Percentiles rank a stretch among this genome's conserved stretches.
Conservation (phyloP, 1,139 yeast genomes). For the Starmera stellimalicola region DNA sequence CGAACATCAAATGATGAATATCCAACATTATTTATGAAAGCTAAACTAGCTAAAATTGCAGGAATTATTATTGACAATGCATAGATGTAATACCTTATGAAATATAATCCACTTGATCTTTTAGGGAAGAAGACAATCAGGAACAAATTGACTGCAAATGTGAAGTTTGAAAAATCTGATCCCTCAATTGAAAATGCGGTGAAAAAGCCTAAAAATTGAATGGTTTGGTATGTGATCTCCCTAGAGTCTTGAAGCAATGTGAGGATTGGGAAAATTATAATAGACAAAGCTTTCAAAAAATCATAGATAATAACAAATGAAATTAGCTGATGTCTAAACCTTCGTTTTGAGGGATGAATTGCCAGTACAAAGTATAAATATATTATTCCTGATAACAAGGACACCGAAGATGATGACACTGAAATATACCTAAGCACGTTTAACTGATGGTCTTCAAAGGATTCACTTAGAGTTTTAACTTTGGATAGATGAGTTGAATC, state of each 20-base stretch:
- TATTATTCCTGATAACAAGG: slow-evolving; percentile 44
- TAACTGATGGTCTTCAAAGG: slow-evolving; percentile 9
- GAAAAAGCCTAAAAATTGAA: slow-evolving; percentile 76
- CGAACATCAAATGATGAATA: slow-evolving; percentile 61
- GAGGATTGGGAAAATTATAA: slow-evolving; percentile 56
- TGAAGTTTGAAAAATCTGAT: slow-evolving; percentile 75
- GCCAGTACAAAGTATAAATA: slow-evolving; percentile 48
- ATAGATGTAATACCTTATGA: slow-evolving; percentile 50
- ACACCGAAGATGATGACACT: slow-evolving; percentile 45
- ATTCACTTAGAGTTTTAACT: too few species aligned
- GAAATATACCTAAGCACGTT: slow-evolving; percentile 39
- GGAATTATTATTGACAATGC: slow-evolving; percentile 54
- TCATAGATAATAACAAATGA: slow-evolving; percentile 61
- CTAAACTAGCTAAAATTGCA: slow-evolving; percentile 59
- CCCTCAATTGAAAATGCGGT: slow-evolving; percentile 81
- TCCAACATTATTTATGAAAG: slow-evolving; percentile 49
- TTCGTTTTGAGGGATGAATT: slow-evolving; percentile 51
- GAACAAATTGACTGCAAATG: slow-evolving; percentile 79
- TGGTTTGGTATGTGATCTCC: slow-evolving; percentile 45
- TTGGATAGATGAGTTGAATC: too few species aligned
- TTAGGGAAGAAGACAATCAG: slow-evolving; percentile 62
- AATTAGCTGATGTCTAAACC: slow-evolving; percentile 68
- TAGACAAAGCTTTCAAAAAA: slow-evolving; percentile 60
- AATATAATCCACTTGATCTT: slow-evolving; percentile 63
- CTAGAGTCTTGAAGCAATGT: slow-evolving; percentile 31